A percentile compares a stretch with the other conserved stretches of the same genome.
Evolutionary conservation across 345 rosid species (phyloP).

Genomic region (Eutrema yunnanense): DNA sequence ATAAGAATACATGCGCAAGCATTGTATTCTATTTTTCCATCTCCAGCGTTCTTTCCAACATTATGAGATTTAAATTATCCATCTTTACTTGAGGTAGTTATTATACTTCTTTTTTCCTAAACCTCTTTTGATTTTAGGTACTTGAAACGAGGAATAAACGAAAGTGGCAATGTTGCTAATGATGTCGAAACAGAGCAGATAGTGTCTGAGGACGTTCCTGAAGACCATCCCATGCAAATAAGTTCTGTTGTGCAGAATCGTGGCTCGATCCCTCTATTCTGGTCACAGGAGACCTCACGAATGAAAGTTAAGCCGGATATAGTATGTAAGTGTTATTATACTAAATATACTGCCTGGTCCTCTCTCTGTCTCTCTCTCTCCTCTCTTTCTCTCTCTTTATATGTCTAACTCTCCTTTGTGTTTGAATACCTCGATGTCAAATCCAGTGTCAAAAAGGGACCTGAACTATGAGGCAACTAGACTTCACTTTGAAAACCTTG

Average conservation of each 20-base stretch:
- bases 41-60: not conserved
- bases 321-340: constrained; percentile 53
- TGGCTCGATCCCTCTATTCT: constrained; percentile 95
- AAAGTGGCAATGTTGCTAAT: constrained; percentile 92
- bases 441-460: constrained; percentile 82
- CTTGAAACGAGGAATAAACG: constrained; percentile 95
- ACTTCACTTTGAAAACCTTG: constrained; percentile 92
- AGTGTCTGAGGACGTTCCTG: constrained; percentile 71
- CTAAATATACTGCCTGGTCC: constrained; percentile 5
- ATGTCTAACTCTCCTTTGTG: not conserved
- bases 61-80: not conserved
- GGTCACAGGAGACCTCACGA: constrained; percentile 99
- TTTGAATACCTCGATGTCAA: constrained; percentile 17
- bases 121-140: constrained; percentile 47
- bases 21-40: not conserved
- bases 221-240: constrained; percentile 65
- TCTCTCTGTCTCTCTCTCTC: not conserved
- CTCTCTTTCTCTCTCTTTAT: not conserved
- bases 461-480: constrained; percentile 84
- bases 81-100: not conserved
- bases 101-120: not conserved
- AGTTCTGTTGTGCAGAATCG: constrained; percentile 96
- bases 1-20: not conserved
- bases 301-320: constrained; percentile 96
- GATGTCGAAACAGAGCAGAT: constrained; percentile 99